These are phyloP conservation scores for Rhizoclosmatium globosum DNA, from an alignment of 192 early-diverging fungal species.

Conservation along the genomic window DNA sequence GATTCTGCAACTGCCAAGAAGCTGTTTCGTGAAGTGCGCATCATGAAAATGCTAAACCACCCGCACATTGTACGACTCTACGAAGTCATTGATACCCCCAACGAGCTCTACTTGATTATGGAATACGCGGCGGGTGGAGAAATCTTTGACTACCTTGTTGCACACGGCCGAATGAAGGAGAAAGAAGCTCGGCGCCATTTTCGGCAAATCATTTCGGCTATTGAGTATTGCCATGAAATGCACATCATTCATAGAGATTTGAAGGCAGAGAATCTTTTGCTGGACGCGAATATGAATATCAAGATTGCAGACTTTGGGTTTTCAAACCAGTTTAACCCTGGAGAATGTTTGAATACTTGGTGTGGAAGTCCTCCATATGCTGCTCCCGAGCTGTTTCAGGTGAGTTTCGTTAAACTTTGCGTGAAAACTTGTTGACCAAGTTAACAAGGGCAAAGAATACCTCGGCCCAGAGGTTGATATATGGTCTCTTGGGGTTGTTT, in stretches of 20 bases:
- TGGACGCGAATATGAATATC: slow-evolving; percentile 69
- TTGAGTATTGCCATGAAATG: slow-evolving; percentile 66
- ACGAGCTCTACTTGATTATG: slow-evolving; percentile 69
- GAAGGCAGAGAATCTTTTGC: slow-evolving; percentile 67
- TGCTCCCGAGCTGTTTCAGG: slow-evolving; percentile 62
- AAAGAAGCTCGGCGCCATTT: slow-evolving; percentile 67
- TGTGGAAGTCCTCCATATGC: slow-evolving; percentile 70
- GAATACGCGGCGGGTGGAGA: slow-evolving; percentile 69
- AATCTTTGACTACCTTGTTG: slow-evolving; percentile 72
- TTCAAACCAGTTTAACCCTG: slow-evolving; percentile 67
- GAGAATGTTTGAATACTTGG: slow-evolving; percentile 67
- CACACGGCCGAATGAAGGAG: slow-evolving; percentile 71
- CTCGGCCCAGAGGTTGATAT: slow-evolving; percentile 94
- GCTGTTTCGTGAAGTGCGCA: slow-evolving; percentile 69
- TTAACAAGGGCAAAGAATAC: slow-evolving; percentile 81
- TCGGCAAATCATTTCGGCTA: slow-evolving; percentile 63
- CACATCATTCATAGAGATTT: slow-evolving; percentile 67
- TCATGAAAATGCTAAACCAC: slow-evolving; percentile 69
- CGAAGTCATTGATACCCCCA: slow-evolving; percentile 73
- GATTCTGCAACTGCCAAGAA: slow-evolving; percentile 67
- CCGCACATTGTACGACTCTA: slow-evolving; percentile 67
- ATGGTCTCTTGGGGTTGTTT: slow-evolving; percentile 92
- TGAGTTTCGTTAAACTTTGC: not conserved
- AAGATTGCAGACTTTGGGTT: slow-evolving; percentile 75
- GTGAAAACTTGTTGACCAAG: slow-evolving; percentile 34